phyloP scores from a whole-genome alignment of 805 yeast genomes.

The Zygoascus biomembranicola region DNA sequence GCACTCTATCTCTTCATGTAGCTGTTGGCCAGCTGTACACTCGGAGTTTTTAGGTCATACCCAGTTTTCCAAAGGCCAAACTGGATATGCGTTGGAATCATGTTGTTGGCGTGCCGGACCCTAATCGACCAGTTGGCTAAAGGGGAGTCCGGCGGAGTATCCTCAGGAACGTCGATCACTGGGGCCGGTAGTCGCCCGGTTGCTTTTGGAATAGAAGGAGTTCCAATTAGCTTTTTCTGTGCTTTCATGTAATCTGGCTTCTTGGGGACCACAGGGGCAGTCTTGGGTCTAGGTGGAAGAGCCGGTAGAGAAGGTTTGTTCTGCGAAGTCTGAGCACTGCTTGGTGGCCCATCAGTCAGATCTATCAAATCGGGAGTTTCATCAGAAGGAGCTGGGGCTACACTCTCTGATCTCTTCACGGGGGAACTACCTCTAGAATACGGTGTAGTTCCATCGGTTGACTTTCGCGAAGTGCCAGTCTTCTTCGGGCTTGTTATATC shows the following conservation, averaged over 20 bases:
- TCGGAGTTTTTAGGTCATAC: conserved; percentile 7
- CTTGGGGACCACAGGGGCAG: conserved; percentile 2
- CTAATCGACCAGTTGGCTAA: not conserved
- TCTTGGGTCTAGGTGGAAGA: conserved; percentile 7
- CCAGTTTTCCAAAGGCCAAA: conserved; percentile 1
- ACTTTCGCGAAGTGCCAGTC: not conserved
- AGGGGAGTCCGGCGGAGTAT: not conserved
- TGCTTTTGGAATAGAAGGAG: conserved; percentile 6
- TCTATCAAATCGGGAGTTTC: conserved; percentile 15
- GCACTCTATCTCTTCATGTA: not conserved
- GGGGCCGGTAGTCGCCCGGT: not conserved
- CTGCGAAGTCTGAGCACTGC: not conserved
- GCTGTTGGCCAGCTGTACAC: conserved; percentile 12
- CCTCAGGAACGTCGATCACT: conserved; percentile 1
- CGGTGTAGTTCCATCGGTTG: not conserved
- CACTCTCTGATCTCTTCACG: not conserved
- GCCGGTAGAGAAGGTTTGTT: conserved; percentile 1
- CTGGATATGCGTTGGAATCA: not conserved
- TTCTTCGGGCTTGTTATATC: conserved; percentile 38
- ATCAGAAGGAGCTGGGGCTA: not conserved
- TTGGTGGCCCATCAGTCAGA: conserved; percentile 4
- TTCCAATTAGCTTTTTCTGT: not conserved
- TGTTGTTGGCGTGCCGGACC: not conserved
- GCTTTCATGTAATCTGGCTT: conserved; percentile 2
- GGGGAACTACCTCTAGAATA: not conserved